Conservation (phyloP, 2,329 filamentous ascomycete genomes). For the Ophiocordyceps camponoti-saundersi region DNA sequence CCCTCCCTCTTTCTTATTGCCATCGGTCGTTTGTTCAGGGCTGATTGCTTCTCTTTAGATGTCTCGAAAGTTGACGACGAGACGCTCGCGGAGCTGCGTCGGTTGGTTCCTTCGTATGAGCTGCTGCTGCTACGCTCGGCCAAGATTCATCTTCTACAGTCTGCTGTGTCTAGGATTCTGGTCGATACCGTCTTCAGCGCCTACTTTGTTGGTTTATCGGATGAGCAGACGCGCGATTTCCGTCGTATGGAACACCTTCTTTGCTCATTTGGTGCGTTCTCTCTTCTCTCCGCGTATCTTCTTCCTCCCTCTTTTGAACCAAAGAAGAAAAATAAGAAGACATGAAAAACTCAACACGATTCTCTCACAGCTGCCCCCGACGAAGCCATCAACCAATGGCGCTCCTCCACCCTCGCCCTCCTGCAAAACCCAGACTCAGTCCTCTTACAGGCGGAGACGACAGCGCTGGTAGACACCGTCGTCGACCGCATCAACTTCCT, state of each 20-base stretch:
- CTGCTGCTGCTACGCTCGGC: constrained; percentile 32
- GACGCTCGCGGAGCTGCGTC: constrained; percentile 23
- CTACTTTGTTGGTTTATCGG: constrained; percentile 46
- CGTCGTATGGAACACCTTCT: constrained; percentile 30
- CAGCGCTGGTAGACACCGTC: constrained; percentile 22
- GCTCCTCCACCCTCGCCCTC: constrained; percentile 43
- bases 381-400: constrained; percentile 47
- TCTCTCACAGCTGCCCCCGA: constrained; percentile 19
- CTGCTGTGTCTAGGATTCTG: constrained; percentile 39
- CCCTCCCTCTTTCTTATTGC: background rate
- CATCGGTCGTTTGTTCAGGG: no score
- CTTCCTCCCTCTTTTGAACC: no score
- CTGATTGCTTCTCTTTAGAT: constrained; percentile 21
- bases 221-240: constrained; percentile 33
- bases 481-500: constrained; percentile 29
- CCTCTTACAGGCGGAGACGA: constrained; percentile 28
- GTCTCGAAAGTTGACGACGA: constrained; percentile 22
- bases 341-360: no score
- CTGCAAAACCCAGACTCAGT: constrained; percentile 30
- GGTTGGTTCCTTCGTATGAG: constrained; percentile 41
- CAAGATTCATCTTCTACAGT: constrained; percentile 47
- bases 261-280: constrained; percentile 19
- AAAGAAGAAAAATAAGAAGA: no score
- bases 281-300: background rate
- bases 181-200: constrained; percentile 43